Evolutionary conservation across 1,139 yeast genomes (phyloP).

Genomic region (Arxiozyma heterogenica): DNA sequence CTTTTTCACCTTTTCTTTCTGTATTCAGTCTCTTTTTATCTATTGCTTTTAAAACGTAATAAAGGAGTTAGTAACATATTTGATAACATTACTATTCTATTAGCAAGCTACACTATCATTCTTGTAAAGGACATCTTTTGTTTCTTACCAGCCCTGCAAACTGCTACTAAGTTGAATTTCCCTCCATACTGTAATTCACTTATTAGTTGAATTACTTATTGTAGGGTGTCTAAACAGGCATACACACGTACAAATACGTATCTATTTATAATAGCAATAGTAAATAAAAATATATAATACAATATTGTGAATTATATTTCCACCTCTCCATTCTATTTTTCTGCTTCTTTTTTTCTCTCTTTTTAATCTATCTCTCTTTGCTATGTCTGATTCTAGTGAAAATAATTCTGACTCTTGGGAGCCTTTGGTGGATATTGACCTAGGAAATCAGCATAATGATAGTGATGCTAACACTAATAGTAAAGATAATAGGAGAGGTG

Average conservation of each 20-base stretch:
- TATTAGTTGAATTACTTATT: background rate
- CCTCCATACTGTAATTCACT: background rate
- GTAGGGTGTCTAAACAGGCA: background rate
- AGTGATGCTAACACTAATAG: background rate
- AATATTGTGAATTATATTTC: background rate
- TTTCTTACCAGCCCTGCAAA: background rate
- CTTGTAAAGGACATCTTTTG: no score
- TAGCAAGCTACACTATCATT: no score
- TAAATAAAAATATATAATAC: background rate
- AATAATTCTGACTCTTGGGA: constrained; percentile 11
- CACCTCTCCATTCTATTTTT: background rate
- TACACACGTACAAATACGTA: background rate
- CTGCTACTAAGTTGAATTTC: no score
- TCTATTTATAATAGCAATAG: background rate
- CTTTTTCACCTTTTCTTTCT: no score
- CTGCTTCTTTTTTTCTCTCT: background rate
- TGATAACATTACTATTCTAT: no score
- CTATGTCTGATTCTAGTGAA: constrained; percentile 1
- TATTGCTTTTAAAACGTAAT: no score
- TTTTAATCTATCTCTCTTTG: background rate
- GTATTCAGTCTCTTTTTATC: no score
- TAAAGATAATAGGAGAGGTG: background rate
- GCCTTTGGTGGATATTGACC: constrained; percentile 10
- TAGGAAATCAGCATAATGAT: background rate
- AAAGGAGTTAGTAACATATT: no score